A percentile compares a stretch with the other conserved stretches of the same genome.
Conservation (phyloP, 345 rosid species). For the Eucalyptus decipiens region DNA sequence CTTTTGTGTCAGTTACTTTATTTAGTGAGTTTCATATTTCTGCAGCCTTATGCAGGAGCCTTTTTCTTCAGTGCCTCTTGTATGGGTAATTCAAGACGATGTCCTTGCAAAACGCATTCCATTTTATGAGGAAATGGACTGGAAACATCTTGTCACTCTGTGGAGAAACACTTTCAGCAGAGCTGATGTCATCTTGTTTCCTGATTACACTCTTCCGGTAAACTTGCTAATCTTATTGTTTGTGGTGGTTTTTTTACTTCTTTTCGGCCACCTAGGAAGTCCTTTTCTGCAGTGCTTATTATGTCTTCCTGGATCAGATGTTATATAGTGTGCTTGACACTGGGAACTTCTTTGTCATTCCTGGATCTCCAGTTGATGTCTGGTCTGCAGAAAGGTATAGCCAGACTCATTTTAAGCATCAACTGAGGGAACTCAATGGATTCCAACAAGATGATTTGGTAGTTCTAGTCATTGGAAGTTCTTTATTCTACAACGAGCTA, state of each 20-base stretch:
- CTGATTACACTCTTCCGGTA: conserved; percentile 85
- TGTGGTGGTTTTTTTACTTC: background rate
- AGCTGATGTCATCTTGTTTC: conserved; percentile 67
- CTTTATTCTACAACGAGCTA: conserved; percentile 62
- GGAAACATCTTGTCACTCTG: conserved; percentile 43
- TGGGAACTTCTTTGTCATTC: conserved; percentile 95
- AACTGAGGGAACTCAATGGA: conserved; percentile 49
- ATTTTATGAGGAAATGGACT: conserved; percentile 49
- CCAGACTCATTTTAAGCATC: conserved; percentile 45
- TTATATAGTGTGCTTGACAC: conserved; percentile 79
- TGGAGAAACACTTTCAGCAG: conserved; percentile 80
- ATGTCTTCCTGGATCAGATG: conserved; percentile 52
- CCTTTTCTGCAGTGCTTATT: conserved; percentile 14
- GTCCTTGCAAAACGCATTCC: conserved; percentile 70
- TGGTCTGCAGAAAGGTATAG: conserved; percentile 82
- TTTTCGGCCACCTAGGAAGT: background rate
- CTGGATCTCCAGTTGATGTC: conserved; percentile 84
- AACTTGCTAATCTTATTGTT: background rate
- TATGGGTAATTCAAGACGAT: conserved; percentile 95
- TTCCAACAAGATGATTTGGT: conserved; percentile 54
- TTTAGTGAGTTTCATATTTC: conserved; percentile 45
- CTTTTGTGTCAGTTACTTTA: conserved; percentile 18
- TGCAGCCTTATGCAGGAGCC: conserved; percentile 99
- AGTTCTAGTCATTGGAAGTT: conserved; percentile 77
- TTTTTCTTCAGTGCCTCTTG: conserved; percentile 72